Evolutionary conservation across 805 yeast genomes (phyloP), one percentile per base, ranked within the genome.

Genomic region (Ogataea glucozyma): DNA sequence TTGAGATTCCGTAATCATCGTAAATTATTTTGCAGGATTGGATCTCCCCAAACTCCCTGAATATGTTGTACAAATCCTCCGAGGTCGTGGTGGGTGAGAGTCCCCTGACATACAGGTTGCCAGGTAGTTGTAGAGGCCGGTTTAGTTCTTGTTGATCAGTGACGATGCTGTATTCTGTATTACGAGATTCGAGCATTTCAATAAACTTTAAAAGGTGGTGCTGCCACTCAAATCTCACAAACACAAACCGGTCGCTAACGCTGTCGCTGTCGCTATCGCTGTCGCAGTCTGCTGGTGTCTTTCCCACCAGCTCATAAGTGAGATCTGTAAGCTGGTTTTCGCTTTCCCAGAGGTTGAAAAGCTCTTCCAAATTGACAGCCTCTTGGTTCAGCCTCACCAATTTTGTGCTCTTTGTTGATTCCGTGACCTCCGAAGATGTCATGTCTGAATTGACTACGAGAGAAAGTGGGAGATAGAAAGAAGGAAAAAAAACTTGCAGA

Each of bases 31-130:
- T 77, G 46, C 78, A 67, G 4, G 76, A 66, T 8, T 67, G 46
- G 7, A 74, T 60, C 1, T 67, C 65, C 14, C 80, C 80, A 51
- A 56, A 73, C 10, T 60, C 58, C 33, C 54, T 51, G 53, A 73
- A 72, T 2, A 71, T 52, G 9, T 66, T 60, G 21, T 53, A 55
- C 26, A 75, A 48, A 22, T 69, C 70, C 16, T 67, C 67, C 13
- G 71, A 58, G 8, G 65, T 58, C 23, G 72, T 65, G 11, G 59
- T 53, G 22, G 67, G 64, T 3, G 71, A 60, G 21, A 79, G 57
- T 14, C 79, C 79, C 43, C 79, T 71, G 20, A 79, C 71, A 57
- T 76, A 80, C 12, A 81, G 52, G 49, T 75, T 73, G 1, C 85
- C 85, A 1, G 86, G 86, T 22, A 61, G 43, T 41, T 56, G 57